Conservation (phyloP, 495 filamentous ascomycete genomes). For the Penicillium subrubescens region DNA sequence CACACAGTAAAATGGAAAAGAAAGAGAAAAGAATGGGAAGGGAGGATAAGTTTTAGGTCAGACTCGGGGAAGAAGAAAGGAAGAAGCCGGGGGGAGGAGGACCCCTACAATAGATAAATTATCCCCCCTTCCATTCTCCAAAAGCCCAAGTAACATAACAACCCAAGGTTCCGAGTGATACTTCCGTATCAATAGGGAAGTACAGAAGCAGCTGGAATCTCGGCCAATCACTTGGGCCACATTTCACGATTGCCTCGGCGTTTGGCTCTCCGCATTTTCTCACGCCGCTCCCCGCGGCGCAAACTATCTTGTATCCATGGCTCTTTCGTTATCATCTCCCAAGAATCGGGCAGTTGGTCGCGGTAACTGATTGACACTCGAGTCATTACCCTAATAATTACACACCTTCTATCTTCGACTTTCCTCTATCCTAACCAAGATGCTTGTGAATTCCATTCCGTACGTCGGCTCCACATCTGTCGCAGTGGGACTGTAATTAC, state of each 20-base stretch:
- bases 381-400: too few species aligned
- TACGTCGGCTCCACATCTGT: constrained; percentile 5
- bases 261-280: constrained; percentile 22
- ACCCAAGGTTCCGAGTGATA: background rate
- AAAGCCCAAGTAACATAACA: background rate
- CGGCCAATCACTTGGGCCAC: constrained; percentile 22
- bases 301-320: background rate
- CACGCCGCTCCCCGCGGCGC: background rate
- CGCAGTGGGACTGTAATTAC: constrained; percentile 17
- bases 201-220: constrained; percentile 18
- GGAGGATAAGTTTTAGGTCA: background rate
- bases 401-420: background rate
- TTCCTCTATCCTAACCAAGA: background rate
- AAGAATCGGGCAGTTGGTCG: background rate
- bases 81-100: constrained; percentile 15
- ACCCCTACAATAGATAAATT: background rate
- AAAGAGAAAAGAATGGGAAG: constrained; percentile 21
- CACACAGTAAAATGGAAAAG: constrained; percentile 11
- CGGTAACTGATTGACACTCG: background rate
- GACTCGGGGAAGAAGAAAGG: constrained; percentile 15
- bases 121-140: constrained; percentile 9
- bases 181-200: background rate
- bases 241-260: constrained; percentile 25
- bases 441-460: constrained; percentile 8
- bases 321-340: background rate